phyloP scores from a whole-genome alignment of 768 basidiomycete genomes.

The Collybiopsis confluens region DNA sequence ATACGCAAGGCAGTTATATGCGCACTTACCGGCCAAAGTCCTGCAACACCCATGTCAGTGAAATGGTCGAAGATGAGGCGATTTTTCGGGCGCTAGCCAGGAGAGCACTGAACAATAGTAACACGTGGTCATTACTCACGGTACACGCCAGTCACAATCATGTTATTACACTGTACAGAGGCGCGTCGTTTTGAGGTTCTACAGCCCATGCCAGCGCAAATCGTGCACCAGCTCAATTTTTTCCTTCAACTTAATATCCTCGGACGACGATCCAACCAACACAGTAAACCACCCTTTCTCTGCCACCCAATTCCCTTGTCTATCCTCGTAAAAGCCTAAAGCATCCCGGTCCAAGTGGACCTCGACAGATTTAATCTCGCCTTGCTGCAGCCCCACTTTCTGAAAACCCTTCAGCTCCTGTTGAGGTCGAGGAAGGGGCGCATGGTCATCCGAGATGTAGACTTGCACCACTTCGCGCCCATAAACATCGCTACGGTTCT shows the following conservation, averaged over 20 bases:
- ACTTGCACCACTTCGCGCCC: conserved; percentile 48
- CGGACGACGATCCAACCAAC: conserved; percentile 41
- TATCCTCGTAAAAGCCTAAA: conserved; percentile 45
- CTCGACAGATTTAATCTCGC: conserved; percentile 33
- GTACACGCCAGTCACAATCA: too few species aligned
- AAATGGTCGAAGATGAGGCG: too few species aligned
- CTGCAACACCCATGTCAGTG: conserved; percentile 42
- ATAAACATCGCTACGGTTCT: conserved; percentile 37
- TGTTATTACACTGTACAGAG: too few species aligned
- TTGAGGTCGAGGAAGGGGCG: conserved; percentile 39
- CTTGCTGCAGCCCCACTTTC: conserved; percentile 42
- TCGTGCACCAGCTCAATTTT: conserved; percentile 28
- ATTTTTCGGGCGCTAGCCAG: too few species aligned
- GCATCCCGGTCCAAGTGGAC: conserved; percentile 43
- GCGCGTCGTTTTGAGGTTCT: conserved; percentile 15
- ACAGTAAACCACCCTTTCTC: conserved; percentile 45
- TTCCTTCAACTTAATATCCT: conserved; percentile 33
- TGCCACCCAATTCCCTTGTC: conserved; percentile 38
- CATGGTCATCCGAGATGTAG: conserved; percentile 38
- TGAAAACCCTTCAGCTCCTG: conserved; percentile 45
- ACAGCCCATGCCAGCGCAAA: conserved; percentile 42
- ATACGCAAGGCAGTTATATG: background rate
- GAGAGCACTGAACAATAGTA: too few species aligned
- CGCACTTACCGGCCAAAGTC: conserved; percentile 44
- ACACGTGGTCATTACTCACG: too few species aligned